Percentiles rank a stretch among this genome's conserved stretches.
phyloP scores from a whole-genome alignment of 169 alveolate species.

The Eimeria acervulina region DNA sequence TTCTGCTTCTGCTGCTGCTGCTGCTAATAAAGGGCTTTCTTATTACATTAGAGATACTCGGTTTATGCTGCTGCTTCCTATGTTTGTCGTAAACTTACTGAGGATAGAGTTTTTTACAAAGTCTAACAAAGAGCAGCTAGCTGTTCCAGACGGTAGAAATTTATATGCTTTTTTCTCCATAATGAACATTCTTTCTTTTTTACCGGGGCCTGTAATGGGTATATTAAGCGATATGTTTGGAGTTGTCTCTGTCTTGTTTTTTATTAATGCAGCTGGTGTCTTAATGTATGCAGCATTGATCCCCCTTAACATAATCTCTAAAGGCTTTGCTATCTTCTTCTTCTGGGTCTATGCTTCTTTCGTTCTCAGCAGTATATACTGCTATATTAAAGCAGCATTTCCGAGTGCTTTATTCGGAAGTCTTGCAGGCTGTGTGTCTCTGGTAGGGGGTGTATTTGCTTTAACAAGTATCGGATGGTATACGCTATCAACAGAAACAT shows the following conservation, averaged over 20 bases:
- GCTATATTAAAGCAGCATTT: conserved; percentile 74
- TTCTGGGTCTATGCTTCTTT: conserved; percentile 76
- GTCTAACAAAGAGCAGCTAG: conserved; percentile 80
- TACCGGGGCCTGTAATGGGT: conserved; percentile 82
- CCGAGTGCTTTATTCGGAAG: conserved; percentile 63
- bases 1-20: too few relatives aligned
- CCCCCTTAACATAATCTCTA: not conserved
- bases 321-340: conserved; percentile 51
- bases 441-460: conserved; percentile 79
- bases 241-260: not conserved
- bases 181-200: conserved; percentile 76
- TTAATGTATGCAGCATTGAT: conserved; percentile 48
- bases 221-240: conserved; percentile 71
- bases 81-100: conserved; percentile 49
- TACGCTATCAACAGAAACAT: conserved; percentile 36
- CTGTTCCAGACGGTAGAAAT: not conserved
- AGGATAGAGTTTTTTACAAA: conserved; percentile 81
- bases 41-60: not conserved
- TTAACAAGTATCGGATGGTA: conserved; percentile 75
- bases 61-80: conserved; percentile 50
- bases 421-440: conserved; percentile 75
- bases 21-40: too few relatives aligned
- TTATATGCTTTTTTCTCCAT: conserved; percentile 65
- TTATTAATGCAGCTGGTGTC: conserved; percentile 64
- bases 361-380: conserved; percentile 82